A percentile compares a stretch with the other conserved stretches of the same genome.
Conservation (phyloP, 129 eudicot species). For the Escallonia rubra region DNA sequence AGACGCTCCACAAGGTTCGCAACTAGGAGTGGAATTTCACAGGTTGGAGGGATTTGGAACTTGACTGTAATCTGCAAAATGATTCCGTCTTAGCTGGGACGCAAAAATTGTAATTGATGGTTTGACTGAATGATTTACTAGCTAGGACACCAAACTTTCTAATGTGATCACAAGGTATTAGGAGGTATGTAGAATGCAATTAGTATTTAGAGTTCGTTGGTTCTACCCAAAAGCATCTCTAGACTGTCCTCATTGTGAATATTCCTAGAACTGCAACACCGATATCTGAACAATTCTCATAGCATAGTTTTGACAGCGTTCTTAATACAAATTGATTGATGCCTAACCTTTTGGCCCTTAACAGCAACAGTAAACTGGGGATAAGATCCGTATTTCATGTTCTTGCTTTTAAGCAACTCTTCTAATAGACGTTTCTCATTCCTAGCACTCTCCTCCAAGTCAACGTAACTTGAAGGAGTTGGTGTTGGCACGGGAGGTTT, state of each 20-base stretch:
- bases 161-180: too few species aligned
- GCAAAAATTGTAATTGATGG: not conserved
- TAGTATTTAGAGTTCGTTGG: too few species aligned
- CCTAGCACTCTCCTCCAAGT: slow-evolving; percentile 78
- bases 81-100: slow-evolving; percentile 14
- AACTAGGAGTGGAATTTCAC: slow-evolving; percentile 70
- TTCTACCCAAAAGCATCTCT: too few species aligned
- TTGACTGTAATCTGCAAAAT: slow-evolving; percentile 64
- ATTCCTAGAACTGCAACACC: too few species aligned
- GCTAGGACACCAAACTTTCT: too few species aligned
- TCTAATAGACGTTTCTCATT: slow-evolving; percentile 63
- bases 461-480: slow-evolving; percentile 40
- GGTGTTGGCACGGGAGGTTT: slow-evolving; percentile 37
- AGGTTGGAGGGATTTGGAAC: slow-evolving; percentile 85
- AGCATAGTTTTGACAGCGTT: not conserved
- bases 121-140: too few species aligned
- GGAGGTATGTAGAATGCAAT: too few species aligned
- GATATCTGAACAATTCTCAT: too few species aligned
- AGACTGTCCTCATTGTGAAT: too few species aligned
- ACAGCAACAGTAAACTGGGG: slow-evolving; percentile 81
- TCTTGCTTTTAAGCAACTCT: slow-evolving; percentile 68
- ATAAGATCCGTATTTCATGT: slow-evolving; percentile 63
- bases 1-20: slow-evolving; percentile 73
- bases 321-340: slow-evolving; percentile 5
- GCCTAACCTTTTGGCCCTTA: slow-evolving; percentile 81